Base-by-base conservation (phyloP, 176 grass and related monocot genomes). In the Tillandsia fasciculata region DNA sequence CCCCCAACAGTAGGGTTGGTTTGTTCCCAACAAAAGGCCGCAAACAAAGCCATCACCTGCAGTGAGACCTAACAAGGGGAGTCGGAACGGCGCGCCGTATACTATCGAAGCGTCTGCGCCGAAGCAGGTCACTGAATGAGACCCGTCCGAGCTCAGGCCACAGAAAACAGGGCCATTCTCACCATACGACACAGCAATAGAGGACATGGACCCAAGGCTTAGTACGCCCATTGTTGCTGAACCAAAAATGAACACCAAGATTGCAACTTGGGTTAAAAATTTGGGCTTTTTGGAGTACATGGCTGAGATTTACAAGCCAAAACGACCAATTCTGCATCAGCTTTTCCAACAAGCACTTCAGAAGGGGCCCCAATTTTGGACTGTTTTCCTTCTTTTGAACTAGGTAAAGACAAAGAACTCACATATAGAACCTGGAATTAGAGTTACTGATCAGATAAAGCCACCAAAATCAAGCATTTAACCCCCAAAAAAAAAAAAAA, bases 141-240 rank as follows among this genome's bases (percentile, higher is more conserved):
- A 90, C 47, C 93, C 86, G 51, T 92, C 93, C 1, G 93, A 92
- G 82, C 63, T 84, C 2, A 97, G 69, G 64, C 93, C 86, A 5
- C 93, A 97, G 78, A 97, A 97, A 26, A 90, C 93, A 12, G 93
- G 93, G 12, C 93, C 93, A 63, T 97, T 91, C 74, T 92, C 89
- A 2, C 93, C 93, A 18, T 97, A 97, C 3, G 93, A 90, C 59
- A 97, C 93, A 8, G 93, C 77, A 54, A 97, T 87, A 72, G 93
- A 97, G 47, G 89, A 86, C 93, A 97, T 97, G 73, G 93, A 97
- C 17, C 93, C 93, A 48, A 97, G 89, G 53, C 79, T 81, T 73
- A 29, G 52, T 2, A 82, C 83, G 5, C 74, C 58, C 27, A 71
- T 4, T 70, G 29, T 73, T 1, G 68, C 10, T 23, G 51, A 73